phyloP scores from a whole-genome alignment of 1,284 basidiomycete genomes.

The Coniophora puteana region DNA sequence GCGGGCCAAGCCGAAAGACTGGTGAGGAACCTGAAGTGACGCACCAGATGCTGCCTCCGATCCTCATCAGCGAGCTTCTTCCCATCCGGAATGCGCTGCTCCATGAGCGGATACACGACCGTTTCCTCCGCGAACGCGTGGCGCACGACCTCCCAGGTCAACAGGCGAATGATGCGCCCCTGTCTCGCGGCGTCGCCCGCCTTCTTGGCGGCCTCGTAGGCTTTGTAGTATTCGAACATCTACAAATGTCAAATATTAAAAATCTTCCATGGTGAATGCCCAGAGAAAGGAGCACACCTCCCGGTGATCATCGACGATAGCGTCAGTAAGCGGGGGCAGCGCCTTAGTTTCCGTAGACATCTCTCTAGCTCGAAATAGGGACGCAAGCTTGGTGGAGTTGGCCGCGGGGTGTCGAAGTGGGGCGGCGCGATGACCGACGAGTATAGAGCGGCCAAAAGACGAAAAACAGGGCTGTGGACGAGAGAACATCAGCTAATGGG shows the following conservation, averaged over 20 bases:
- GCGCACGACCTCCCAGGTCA: slow-evolving; percentile 58
- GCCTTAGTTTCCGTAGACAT: no score
- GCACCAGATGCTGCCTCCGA: slow-evolving; percentile 56
- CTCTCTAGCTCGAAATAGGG: no score
- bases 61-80: slow-evolving; percentile 53
- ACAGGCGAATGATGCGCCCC: slow-evolving; percentile 51
- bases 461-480: no score
- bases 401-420: no score
- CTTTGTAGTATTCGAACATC: slow-evolving; percentile 57
- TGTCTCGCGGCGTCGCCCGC: slow-evolving; percentile 44
- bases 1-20: background rate
- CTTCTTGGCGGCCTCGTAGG: slow-evolving; percentile 45
- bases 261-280: no score
- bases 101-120: slow-evolving; percentile 65
- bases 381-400: no score
- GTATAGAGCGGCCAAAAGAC: no score
- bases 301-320: slow-evolving; percentile 4
- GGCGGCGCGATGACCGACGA: no score
- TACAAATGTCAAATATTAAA: slow-evolving; percentile 10
- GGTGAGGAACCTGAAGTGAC: no score
- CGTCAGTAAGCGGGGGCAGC: background rate
- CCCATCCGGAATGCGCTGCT: slow-evolving; percentile 51
- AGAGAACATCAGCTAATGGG: no score
- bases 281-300: background rate
- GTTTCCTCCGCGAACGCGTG: slow-evolving; percentile 67